phyloP scores from a whole-genome alignment of 2,329 filamentous ascomycete species.

The Alternaria solani region DNA sequence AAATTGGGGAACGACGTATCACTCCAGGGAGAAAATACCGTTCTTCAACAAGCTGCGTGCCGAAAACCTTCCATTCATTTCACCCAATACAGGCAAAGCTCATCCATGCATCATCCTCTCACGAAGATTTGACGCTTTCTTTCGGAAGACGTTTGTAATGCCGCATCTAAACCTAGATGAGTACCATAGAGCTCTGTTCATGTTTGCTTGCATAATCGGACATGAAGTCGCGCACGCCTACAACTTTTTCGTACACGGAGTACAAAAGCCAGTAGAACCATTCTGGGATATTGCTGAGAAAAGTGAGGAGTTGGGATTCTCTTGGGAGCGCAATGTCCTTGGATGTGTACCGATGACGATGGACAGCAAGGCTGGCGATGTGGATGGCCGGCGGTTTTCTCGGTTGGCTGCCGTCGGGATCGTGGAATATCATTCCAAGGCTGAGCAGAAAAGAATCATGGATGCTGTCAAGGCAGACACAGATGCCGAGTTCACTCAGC shows the following conservation, averaged over 20 bases:
- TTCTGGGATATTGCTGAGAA: slow-evolving; percentile 19
- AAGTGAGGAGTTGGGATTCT: slow-evolving; percentile 23
- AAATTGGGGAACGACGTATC: slow-evolving; percentile 15
- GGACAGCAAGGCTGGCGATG: not conserved
- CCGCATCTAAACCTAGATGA: not conserved
- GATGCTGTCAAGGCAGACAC: not conserved
- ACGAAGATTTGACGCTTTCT: not conserved
- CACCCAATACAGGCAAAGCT: not conserved
- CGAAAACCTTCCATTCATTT: not conserved
- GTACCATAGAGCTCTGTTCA: slow-evolving; percentile 16
- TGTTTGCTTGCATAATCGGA: slow-evolving; percentile 25
- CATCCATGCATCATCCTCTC: not conserved
- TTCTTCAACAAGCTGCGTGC: slow-evolving; percentile 14
- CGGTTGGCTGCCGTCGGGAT: not conserved
- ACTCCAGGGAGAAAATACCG: not conserved
- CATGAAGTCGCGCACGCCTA: slow-evolving; percentile 34
- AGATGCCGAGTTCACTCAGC: not conserved
- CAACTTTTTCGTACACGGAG: slow-evolving; percentile 8
- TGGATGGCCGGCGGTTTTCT: rapidly evolving
- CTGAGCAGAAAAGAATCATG: not conserved
- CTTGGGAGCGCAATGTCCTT: slow-evolving; percentile 21
- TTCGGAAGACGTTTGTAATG: not conserved
- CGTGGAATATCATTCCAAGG: not conserved
- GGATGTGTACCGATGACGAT: slow-evolving; percentile 16
- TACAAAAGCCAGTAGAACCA: slow-evolving; percentile 14